These are phyloP conservation scores for Drechslerella coelobrocha DNA, from an alignment of 2,329 filamentous ascomycete genomes.

Conservation along the genomic window DNA sequence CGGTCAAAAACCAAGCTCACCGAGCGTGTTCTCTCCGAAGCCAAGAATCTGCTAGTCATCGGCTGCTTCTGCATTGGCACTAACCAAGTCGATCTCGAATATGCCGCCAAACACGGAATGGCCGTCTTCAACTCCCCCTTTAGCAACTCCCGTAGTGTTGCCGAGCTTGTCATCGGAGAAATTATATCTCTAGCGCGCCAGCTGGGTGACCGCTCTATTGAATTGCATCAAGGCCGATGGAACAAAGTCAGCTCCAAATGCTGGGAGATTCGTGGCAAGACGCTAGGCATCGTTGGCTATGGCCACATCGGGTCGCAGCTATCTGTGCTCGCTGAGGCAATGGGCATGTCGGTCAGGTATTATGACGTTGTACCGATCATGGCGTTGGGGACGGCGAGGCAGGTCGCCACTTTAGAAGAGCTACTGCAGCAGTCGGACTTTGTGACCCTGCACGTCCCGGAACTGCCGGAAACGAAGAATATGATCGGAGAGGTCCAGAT, in stretches of 20 bases:
- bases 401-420: slow-evolving; percentile 77
- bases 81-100: slow-evolving; percentile 88
- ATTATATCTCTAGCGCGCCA: slow-evolving; percentile 92
- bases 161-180: slow-evolving; percentile 92
- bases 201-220: slow-evolving; percentile 87
- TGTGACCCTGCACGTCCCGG: slow-evolving; percentile 91
- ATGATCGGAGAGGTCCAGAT: slow-evolving; percentile 84
- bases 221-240: slow-evolving; percentile 94
- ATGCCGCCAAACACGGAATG: slow-evolving; percentile 82
- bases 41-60: slow-evolving; percentile 92
- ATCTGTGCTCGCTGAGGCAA: slow-evolving; percentile 91
- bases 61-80: slow-evolving; percentile 99
- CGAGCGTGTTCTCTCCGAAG: slow-evolving; percentile 80
- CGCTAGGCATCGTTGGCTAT: slow-evolving; percentile 94
- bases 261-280: slow-evolving; percentile 99
- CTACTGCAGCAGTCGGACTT: slow-evolving; percentile 86
- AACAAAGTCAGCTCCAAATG: slow-evolving; percentile 97
- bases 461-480: slow-evolving; percentile 88
- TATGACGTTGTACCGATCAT: slow-evolving; percentile 95
- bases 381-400: slow-evolving; percentile 85
- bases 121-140: slow-evolving; percentile 99
- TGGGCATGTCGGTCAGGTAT: slow-evolving; percentile 98
- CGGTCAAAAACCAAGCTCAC: slow-evolving; percentile 97
- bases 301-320: slow-evolving; percentile 96
- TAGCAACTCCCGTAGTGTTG: slow-evolving; percentile 95